Evolutionary conservation across 768 basidiomycete genomes (phyloP).

Genomic region (Hypsizygus marmoreus): DNA sequence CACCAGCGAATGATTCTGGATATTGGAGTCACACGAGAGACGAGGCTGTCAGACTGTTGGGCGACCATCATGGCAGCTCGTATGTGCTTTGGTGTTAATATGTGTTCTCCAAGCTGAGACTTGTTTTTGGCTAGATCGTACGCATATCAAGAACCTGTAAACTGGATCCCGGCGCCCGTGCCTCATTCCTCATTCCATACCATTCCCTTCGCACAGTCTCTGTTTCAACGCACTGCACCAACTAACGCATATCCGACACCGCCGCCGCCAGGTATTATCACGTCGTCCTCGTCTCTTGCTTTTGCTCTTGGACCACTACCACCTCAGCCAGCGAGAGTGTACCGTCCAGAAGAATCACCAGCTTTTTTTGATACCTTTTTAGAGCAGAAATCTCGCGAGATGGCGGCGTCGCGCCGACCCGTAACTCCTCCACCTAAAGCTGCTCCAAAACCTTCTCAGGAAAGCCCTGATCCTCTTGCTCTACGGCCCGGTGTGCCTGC

Average conservation of each 20-base stretch:
- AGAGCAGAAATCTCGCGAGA: constrained; percentile 52
- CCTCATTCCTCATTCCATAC: constrained; percentile 56
- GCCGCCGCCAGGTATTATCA: constrained; percentile 62
- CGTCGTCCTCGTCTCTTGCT: constrained; percentile 76
- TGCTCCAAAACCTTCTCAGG: constrained; percentile 26
- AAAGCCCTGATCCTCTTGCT: constrained; percentile 62
- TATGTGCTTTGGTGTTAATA: constrained; percentile 35
- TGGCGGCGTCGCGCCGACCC: constrained; percentile 25
- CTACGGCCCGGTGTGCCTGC: constrained; percentile 30
- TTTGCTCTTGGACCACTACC: constrained; percentile 59
- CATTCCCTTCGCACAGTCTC: constrained; percentile 59
- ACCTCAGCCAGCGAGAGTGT: constrained; percentile 29
- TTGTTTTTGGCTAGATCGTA: constrained; percentile 34
- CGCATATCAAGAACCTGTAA: constrained; percentile 41
- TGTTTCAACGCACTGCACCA: constrained; percentile 66
- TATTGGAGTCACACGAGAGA: constrained; percentile 69
- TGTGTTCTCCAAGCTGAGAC: constrained; percentile 19
- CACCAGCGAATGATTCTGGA: constrained; percentile 45
- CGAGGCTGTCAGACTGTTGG: constrained; percentile 61
- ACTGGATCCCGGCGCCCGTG: constrained; percentile 43
- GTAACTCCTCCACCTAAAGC: constrained; percentile 23
- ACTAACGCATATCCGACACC: constrained; percentile 71
- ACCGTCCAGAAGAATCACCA: constrained; percentile 58
- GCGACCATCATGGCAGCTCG: constrained; percentile 52
- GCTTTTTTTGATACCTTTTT: constrained; percentile 71